phyloP scores from a whole-genome alignment of 1,284 basidiomycete genomes.

The Ceratobasidium sp. region DNA sequence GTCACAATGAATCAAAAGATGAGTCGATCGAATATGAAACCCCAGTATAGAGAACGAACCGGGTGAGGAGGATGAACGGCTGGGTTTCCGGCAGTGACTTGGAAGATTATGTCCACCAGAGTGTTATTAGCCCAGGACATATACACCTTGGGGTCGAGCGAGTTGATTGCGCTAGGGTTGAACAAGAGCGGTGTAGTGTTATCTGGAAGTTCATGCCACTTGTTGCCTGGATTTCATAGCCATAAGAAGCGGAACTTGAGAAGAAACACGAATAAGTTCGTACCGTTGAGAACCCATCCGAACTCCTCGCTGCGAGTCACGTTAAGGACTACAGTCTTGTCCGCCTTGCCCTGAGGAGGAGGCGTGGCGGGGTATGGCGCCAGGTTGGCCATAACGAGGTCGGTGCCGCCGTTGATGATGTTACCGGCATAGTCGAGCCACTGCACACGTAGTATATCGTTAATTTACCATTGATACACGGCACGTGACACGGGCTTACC shows the following conservation, averaged over 20 bases:
- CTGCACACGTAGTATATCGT: not conserved
- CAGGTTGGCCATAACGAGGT: constrained; percentile 24
- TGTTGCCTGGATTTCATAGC: not conserved
- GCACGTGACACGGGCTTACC: not conserved
- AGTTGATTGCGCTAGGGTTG: constrained; percentile 24
- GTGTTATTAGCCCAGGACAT: constrained; percentile 22
- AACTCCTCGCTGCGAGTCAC: constrained; percentile 26
- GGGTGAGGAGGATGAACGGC: constrained; percentile 21
- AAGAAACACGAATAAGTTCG: not conserved
- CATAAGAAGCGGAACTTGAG: not conserved
- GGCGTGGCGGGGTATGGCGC: constrained; percentile 28
- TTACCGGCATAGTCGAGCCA: constrained; percentile 45
- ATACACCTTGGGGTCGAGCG: constrained; percentile 40
- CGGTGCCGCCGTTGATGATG: constrained; percentile 34
- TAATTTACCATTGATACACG: too few relatives aligned
- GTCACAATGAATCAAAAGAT: not conserved
- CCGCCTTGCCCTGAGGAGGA: constrained; percentile 34
- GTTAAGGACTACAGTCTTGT: constrained; percentile 22
- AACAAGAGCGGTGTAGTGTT: constrained; percentile 24
- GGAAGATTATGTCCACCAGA: constrained; percentile 41
- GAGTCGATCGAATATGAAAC: not conserved
- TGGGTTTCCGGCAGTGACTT: constrained; percentile 30
- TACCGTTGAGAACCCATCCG: constrained; percentile 38
- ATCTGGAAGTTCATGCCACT: not conserved
- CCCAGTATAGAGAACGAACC: not conserved